Percentiles rank a stretch among this genome's conserved stretches.
These are phyloP conservation scores for Citrus unshiu DNA, from an alignment of 345 rosid species.

Conservation along the genomic window DNA sequence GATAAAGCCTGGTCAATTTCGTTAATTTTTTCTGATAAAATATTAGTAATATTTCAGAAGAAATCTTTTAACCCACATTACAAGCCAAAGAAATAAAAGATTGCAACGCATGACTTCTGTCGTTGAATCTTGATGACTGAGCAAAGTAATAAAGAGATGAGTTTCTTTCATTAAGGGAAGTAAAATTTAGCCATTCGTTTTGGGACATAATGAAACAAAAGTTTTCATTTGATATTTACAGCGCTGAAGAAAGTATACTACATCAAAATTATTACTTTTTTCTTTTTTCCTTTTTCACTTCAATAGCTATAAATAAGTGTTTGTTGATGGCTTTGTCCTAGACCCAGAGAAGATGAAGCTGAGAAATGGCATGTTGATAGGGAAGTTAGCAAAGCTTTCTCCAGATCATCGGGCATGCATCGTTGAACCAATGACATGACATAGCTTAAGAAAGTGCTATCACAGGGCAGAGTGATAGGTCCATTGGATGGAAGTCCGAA, in stretches of 20 bases:
- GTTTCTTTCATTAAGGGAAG: neutral
- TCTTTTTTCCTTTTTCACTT: neutral
- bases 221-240: neutral
- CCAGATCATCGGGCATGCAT: conserved; percentile 24
- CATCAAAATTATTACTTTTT: neutral
- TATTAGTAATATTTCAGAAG: neutral
- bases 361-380: conserved; percentile 4
- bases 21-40: neutral
- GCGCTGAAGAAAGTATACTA: neutral
- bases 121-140: neutral
- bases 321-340: neutral
- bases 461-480: conserved; percentile 26
- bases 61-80: neutral
- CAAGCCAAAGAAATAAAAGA: neutral
- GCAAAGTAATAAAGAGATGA: no score
- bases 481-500: conserved; percentile 5
- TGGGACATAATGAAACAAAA: neutral
- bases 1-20: neutral
- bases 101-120: neutral
- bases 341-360: neutral
- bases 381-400: conserved; percentile 23
- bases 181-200: neutral
- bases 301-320: conserved; percentile 8
- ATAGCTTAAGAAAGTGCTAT: conserved; percentile 23
- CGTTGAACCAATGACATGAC: conserved; percentile 15